Evolutionary conservation across 345 rosid species (phyloP), one percentile per base, ranked within the genome.

Genomic region (Ceriops tagal): DNA sequence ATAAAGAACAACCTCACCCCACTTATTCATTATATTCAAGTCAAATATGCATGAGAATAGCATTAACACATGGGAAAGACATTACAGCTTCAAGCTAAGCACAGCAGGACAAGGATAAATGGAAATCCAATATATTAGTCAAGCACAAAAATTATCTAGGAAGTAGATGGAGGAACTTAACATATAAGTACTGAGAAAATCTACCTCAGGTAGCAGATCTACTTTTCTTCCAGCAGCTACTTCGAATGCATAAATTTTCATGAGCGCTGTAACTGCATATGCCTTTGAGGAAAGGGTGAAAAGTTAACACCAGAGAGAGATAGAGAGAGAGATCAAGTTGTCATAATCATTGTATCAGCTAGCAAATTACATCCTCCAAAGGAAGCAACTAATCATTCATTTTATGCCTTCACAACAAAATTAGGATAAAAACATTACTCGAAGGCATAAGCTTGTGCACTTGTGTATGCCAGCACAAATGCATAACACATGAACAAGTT

Each of bases 171-270:
- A 64, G 61, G 53, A 69, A 43, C 35, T 55, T 52, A 31, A 30
- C 51, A 63, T 26, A n/a, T 8, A 46, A 27, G 67, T 15, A 22
- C 32, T 67, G 16, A 58, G 71, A 55, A 72, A 75, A 84, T 55
- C 49, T 56, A 92, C 98, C 98, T 95, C 99, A n/a, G 98, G 91
- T 65, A 95, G 79, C 70, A 95, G 79, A 75, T 95, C 97, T 77
- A 85, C 84, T 73, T 86, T 90, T 78, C 91, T 90, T 61, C 96
- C 87, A 64, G 91, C 85, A 64, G 99, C 92, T 77, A 90, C 83
- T 79, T 90, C 98, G 79, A 86, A 92, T 46, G 96, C 90, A 81
- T 80, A 87, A 65, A 95, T 78, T 83, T 95, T 95, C 96, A 95
- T 87, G 67, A 95, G 83, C 24, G 98, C 96, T 65, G 99, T 83